Conservation (phyloP, 140 eudicot genomes). For the Senecio squalidus region DNA sequence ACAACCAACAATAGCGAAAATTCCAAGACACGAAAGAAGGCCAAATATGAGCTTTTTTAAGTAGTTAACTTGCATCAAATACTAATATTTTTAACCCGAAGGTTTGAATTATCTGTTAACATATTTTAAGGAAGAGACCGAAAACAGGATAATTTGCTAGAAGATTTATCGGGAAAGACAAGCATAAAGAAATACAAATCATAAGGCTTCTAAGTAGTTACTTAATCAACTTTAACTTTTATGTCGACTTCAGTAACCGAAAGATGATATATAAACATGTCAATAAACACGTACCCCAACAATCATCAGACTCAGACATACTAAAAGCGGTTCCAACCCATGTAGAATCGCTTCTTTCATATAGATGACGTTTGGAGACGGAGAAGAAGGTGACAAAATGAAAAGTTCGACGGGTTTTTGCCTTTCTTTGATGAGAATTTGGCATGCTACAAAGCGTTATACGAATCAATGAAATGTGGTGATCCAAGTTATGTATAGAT, state of each 20-base stretch:
- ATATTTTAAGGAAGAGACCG: too few species aligned
- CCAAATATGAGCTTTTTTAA: background rate
- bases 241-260: slow-evolving; percentile 8
- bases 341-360: too few species aligned
- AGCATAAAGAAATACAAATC: too few species aligned
- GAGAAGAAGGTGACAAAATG: slow-evolving; percentile 30
- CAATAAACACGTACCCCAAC: slow-evolving; percentile 13
- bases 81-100: background rate
- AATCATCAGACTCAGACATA: too few species aligned
- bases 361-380: slow-evolving; percentile 50
- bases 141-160: too few species aligned
- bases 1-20: slow-evolving; percentile 14
- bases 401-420: slow-evolving; percentile 9
- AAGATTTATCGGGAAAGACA: too few species aligned
- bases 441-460: slow-evolving; percentile 45
- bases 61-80: background rate
- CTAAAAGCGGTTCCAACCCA: too few species aligned
- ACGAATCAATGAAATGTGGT: slow-evolving; percentile 45
- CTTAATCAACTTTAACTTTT: slow-evolving; percentile 17
- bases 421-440: slow-evolving; percentile 31
- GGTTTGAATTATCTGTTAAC: background rate
- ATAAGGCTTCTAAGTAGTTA: background rate
- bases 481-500: slow-evolving; percentile 44
- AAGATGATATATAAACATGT: slow-evolving; percentile 9
- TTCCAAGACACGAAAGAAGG: slow-evolving; percentile 14